Evolutionary conservation across 352 stramenopile species (phyloP), one percentile per base, ranked within the genome.

Genomic region (Pythium apleroticum): DNA sequence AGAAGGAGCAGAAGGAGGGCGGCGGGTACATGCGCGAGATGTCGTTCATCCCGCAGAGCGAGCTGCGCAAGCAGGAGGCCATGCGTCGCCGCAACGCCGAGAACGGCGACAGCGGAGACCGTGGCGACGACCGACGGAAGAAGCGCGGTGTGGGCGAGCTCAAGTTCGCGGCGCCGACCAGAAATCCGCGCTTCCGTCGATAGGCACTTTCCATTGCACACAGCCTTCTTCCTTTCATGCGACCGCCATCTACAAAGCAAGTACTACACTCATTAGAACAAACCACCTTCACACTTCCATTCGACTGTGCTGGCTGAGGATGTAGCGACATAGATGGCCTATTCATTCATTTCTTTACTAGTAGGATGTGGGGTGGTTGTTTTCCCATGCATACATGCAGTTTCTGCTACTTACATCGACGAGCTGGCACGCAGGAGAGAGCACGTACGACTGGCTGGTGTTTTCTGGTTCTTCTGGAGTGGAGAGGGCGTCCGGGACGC

Each of bases 11-110:
- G 52, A 88, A 69, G 41, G 75, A 69, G 17, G 72, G 80, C 46
- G 84, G 83, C 50, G 78, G 83, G n/a, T 92, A 93, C 76, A 82
- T 90, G 66, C 85, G 86, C 58, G 84, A 92, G 66, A 91, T 92
- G 82, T 89, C 82, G 15, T 92, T 91, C 58, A 75, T 91, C 12
- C 85, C 81, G 0, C 63, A 88, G 62, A 82, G 78, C 43, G 84
- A 91, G 41, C 45, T 84, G 52, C 61, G 65, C 12, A 86, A 85
- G 66, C 79, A 89, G 63, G 69, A 85, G 52, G 68, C 63, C 0
- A 33, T 61, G 53, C 61, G 61, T 11, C 61, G 53, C 25, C 61
- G 54, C 61, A 37, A 65, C 19, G 45, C 20, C 39, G 30, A 61
- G 17, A 53, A 57, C 31, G 61, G 50, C 50, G 45, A 50, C 19